Base-by-base conservation (phyloP, 345 rosid species). In the Reutealis trisperma region DNA sequence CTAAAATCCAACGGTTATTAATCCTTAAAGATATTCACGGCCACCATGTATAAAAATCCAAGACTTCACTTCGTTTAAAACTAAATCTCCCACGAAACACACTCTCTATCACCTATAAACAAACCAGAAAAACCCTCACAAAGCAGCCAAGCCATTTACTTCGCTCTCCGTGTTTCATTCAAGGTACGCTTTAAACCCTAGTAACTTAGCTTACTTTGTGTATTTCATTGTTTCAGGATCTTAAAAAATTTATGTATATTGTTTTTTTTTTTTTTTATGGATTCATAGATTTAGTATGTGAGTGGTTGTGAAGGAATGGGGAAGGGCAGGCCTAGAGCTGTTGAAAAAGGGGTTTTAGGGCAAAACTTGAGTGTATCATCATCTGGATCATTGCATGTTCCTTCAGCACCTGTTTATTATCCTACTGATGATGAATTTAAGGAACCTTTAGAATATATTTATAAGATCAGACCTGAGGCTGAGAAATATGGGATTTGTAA, bases 401-500 rank as follows among this genome's bases (percentile, higher is more conserved):
- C 86, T 2, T 74, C 85, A 12, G 99, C 85, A 24, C 99, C 98
- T 0, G 94, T 89, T 52, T 95, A 88, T 86, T 83, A 88, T 80
- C 99, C 98, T 3, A 88, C 76, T 12, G 97, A 90, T 57, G 97
- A 93, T 34, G 99, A 95, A 74, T 95, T 93, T 62, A 84, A 83
- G 80, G 90, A 90, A 69, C 99, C 99, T 13, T 90, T 95, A 78
- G 94, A 86, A 85, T 95, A 86, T 83, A 88, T 95, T 12, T 63
- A 82, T 66, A 91, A 88, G 93, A 95, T 95, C 74, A 90, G 96
- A 77, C 80, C 87, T 2, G 96, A 95, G 84, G 99, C 98, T 30
- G 99, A 95, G 88, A 85, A 82, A 27, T 95, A 88, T 74, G 99
- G 99, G 74, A 90, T 95, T 78, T 95, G 99, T 80, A 93, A 86